Base-by-base conservation (phyloP, 371 early-diverging fungal genomes). In the Sporodiniella umbellata region DNA sequence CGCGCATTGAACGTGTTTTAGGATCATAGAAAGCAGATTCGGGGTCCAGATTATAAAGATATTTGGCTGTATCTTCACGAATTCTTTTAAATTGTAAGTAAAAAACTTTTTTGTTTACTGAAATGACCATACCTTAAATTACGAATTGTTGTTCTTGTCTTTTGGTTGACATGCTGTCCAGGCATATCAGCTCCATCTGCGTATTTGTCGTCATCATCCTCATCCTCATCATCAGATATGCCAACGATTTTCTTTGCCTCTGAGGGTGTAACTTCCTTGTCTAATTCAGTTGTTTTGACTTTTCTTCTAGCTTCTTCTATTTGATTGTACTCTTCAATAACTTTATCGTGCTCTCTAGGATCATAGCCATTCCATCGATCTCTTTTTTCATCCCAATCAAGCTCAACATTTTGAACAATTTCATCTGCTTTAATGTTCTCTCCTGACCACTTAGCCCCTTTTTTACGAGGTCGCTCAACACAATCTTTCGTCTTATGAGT, bases 361-460 rank as follows among this genome's bases (percentile, higher is more conserved):
- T 98, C 94, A 65, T 97, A 98, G 8, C 96, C 97, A 51, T 95
- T 96, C 96, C 97, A 97, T 19, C 93, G 85, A 78, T 98, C 99
- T 33, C 98, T 78, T 63, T 98, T 98, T 17, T 89, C 95, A 56
- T 97, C 99, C 77, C 90, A 98, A 45, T 85, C 81, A 26, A 94
- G 66, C n/a, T 86, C 76, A 7, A 92, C 74, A n/a, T 82, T 60
- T 52, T 82, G 81, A n/a, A 95, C 66, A 21, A 84, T 75, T 58
- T 98, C 96, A 66, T 96, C 95, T 5, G 89, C 79, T 33, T 82
- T 78, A 53, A 97, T 89, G 52, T 91, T 83, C 54, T 84, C 76
- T 40, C 89, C 90, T 7, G 89, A 89, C 88, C 88, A 93, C 64
- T 86, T 88, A 0, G 99, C 98, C 11, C 92, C 93, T 42, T 74